A percentile compares a stretch with the other conserved stretches of the same genome.
Evolutionary conservation across 345 rosid genomes (phyloP).

Genomic region (Trapa incisa): DNA sequence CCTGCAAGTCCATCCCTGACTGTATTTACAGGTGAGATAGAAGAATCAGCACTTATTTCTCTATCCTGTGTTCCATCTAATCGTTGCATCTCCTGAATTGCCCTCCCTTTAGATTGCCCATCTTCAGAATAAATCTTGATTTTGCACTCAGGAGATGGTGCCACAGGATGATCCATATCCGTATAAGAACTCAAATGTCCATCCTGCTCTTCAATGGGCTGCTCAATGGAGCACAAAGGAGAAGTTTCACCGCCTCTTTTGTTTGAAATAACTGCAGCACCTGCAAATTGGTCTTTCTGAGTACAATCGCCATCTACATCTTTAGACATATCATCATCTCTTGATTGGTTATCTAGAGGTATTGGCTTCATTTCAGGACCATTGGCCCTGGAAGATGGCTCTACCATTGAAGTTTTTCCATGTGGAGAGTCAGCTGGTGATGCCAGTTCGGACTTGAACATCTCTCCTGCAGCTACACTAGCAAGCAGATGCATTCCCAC

Average conservation of each 20-base stretch:
- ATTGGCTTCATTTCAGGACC: conserved; percentile 21
- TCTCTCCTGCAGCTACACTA: conserved; percentile 85
- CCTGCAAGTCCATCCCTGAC: neutral
- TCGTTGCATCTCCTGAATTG: conserved; percentile 15
- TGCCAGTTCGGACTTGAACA: conserved; percentile 42
- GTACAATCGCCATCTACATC: conserved; percentile 17
- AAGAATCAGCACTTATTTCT: too few relatives aligned
- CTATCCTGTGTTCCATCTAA: neutral
- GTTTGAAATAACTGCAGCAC: conserved; percentile 14
- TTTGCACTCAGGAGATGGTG: conserved; percentile 25
- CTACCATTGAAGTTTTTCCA: conserved; percentile 22
- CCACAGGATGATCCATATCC: conserved; percentile 28
- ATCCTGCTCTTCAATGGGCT: conserved; percentile 17
- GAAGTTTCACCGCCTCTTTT: conserved; percentile 15
- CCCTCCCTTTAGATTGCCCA: conserved; percentile 18
- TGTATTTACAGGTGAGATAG: too few relatives aligned
- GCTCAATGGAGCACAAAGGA: conserved; percentile 13
- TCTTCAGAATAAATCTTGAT: conserved; percentile 12
- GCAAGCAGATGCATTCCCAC: conserved; percentile 94
- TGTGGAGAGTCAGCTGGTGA: conserved; percentile 44
- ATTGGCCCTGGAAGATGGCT: conserved; percentile 25
- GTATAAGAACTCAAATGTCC: conserved; percentile 17
- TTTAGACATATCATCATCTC: conserved; percentile 14
- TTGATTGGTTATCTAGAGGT: conserved; percentile 18
- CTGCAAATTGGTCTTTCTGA: conserved; percentile 21